phyloP scores from a whole-genome alignment of 148 eudicot species.

The Amaranthus cruentus region DNA sequence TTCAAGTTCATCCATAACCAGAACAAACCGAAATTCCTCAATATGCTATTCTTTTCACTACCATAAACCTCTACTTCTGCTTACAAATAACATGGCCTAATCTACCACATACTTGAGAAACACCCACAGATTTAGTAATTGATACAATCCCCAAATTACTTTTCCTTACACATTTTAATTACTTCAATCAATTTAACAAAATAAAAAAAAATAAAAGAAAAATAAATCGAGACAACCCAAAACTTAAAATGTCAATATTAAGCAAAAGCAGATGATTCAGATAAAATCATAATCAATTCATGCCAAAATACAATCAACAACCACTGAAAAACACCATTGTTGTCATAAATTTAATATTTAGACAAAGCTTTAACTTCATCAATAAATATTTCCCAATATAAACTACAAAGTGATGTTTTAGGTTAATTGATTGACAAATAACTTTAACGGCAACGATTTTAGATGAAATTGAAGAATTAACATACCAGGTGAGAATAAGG shows the following conservation, averaged over 20 bases:
- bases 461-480: not conserved
- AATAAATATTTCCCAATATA: not conserved
- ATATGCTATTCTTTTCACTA: not conserved
- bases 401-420: no score
- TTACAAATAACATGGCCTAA: not conserved
- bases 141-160: no score
- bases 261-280: not conserved
- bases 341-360: not conserved
- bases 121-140: no score
- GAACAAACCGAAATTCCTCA: not conserved
- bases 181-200: no score
- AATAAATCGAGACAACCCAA: no score
- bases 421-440: not conserved
- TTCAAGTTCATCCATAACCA: not conserved
- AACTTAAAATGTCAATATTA: no score
- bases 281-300: not conserved
- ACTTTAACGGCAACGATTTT: no score
- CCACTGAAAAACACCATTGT: not conserved
- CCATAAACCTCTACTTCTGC: not conserved
- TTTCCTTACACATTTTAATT: no score
- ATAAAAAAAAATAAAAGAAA: no score
- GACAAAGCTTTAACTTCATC: not conserved
- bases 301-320: not conserved
- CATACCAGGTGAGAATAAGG: slow-evolving; percentile 14
- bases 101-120: no score